Evolutionary conservation across 2,329 filamentous ascomycete genomes (phyloP).

Genomic region (Fusarium scirpi): DNA sequence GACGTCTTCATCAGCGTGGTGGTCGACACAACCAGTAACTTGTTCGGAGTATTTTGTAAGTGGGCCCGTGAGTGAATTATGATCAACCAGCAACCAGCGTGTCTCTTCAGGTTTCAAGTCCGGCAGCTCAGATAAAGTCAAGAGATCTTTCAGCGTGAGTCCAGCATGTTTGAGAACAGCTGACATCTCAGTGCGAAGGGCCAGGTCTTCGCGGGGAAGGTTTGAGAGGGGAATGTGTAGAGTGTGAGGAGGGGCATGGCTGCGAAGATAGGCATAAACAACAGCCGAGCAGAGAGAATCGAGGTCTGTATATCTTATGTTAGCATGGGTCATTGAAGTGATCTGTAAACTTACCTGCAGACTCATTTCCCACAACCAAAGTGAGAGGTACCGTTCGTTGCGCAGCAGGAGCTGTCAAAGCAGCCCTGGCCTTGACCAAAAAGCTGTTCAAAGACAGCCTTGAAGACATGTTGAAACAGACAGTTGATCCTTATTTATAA

Average conservation of each 20-base stretch:
- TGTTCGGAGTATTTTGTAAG: constrained; percentile 64
- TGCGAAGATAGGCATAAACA: constrained; percentile 79
- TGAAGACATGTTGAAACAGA: constrained; percentile 44
- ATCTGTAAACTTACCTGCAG: constrained; percentile 63
- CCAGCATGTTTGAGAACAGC: constrained; percentile 72
- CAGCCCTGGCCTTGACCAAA: constrained; percentile 62
- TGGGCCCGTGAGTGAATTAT: constrained; percentile 76
- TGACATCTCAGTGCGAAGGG: constrained; percentile 78
- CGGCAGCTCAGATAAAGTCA: constrained; percentile 69
- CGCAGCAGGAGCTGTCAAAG: constrained; percentile 58
- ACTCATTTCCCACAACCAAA: constrained; percentile 76
- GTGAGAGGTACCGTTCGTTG: constrained; percentile 63
- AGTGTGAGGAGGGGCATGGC: constrained; percentile 64
- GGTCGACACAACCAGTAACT: constrained; percentile 78
- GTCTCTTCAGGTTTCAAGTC: constrained; percentile 66
- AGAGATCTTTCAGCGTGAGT: constrained; percentile 69
- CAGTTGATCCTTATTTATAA: not conserved
- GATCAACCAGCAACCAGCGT: constrained; percentile 81
- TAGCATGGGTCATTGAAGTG: no score
- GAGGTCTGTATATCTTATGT: constrained; percentile 66
- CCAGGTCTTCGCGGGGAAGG: constrained; percentile 74
- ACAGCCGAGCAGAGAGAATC: constrained; percentile 83
- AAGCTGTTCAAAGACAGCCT: constrained; percentile 62
- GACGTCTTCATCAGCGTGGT: constrained; percentile 78
- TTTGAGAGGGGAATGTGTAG: constrained; percentile 81